Evolutionary conservation across 2,329 filamentous ascomycete genomes (phyloP).

Genomic region (Paracoccidioides lutzii): DNA sequence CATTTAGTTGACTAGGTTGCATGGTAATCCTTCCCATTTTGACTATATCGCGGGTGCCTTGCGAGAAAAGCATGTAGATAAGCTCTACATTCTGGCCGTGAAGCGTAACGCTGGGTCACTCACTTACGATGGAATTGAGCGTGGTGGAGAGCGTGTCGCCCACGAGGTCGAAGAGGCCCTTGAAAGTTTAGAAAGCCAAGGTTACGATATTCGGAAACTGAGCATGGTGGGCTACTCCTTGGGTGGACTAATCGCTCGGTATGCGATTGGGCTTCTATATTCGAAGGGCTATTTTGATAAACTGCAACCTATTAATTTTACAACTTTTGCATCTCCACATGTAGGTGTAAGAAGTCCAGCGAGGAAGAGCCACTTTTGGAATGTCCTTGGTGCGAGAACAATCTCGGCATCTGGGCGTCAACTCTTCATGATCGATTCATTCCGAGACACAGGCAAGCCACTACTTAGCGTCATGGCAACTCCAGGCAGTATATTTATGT

Average conservation of each 20-base stretch:
- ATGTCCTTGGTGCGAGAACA: constrained; percentile 68
- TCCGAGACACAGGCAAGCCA: constrained; percentile 69
- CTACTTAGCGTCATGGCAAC: constrained; percentile 73
- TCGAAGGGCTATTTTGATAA: constrained; percentile 67
- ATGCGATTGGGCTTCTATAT: constrained; percentile 72
- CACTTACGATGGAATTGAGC: constrained; percentile 55
- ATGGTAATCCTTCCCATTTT: constrained; percentile 49
- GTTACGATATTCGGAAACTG: constrained; percentile 63
- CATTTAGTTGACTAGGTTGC: constrained; percentile 33
- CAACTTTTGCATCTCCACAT: constrained; percentile 78
- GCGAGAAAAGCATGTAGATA: constrained; percentile 35
- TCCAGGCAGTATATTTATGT: constrained; percentile 71
- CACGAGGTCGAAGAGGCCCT: constrained; percentile 50
- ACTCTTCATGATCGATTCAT: constrained; percentile 74
- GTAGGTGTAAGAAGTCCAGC: constrained; percentile 61
- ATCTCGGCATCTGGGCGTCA: constrained; percentile 75
- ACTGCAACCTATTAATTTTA: constrained; percentile 82
- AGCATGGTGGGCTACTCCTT: constrained; percentile 84
- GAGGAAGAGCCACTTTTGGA: constrained; percentile 60
- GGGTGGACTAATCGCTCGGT: constrained; percentile 74
- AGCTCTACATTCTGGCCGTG: constrained; percentile 43
- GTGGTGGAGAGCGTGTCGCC: constrained; percentile 54
- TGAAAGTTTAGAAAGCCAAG: constrained; percentile 42
- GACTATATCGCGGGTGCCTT: constrained; percentile 41
- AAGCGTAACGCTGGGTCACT: constrained; percentile 45